Evolutionary conservation across 2,329 filamentous ascomycete species (phyloP), one percentile per base, ranked within the genome.

Genomic region (Plectosphaerella cucumerina): DNA sequence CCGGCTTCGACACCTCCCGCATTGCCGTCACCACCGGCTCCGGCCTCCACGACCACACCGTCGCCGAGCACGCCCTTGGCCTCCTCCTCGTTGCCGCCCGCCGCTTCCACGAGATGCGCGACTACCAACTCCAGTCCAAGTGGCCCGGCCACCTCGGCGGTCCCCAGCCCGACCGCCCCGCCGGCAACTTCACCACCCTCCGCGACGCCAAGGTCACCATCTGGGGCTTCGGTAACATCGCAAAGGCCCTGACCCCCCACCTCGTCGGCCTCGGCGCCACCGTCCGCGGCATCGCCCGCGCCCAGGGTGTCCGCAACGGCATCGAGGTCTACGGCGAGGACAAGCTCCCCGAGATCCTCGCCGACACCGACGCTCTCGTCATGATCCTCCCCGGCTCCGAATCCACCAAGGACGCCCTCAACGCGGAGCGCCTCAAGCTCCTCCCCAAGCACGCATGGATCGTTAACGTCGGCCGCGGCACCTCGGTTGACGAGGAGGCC

Each of bases 151-250:
- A 86, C 60, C 75, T 86, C 2, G 82, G 83, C 52, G 83, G 83
- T 0, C 72, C 81, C 8, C 80, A 82, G 67, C 78, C 79, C 10
- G 80, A 83, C 56, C 72, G 81, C 17, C 81, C 80, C 4, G 70
- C 70, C 48, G 77, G 73, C 44, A 67, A 71, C 11, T 86, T 86
- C 68, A 82, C 78, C 3, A 81, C 81, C 9, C 71, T 86, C 56
- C 73, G 80, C 37, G 79, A 78, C 53, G 81, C 83, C 6, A 74
- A 74, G 57, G 70, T 86, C 4, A 66, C 80, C 31, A 71, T 86
- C 59, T 86, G 83, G 83, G 83, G 83, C 11, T 86, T 82, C 59
- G 83, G 83, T 50, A 86, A 85, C 65, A 86, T 86, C 48, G 83
- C 81, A 31, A 83, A 84, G 71, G 72, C 71, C 1, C 74, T 86